Percentiles rank a stretch among this genome's conserved stretches.
These are phyloP conservation scores for Acmispon strigosus DNA, from an alignment of 306 rosid species.

Conservation along the genomic window DNA sequence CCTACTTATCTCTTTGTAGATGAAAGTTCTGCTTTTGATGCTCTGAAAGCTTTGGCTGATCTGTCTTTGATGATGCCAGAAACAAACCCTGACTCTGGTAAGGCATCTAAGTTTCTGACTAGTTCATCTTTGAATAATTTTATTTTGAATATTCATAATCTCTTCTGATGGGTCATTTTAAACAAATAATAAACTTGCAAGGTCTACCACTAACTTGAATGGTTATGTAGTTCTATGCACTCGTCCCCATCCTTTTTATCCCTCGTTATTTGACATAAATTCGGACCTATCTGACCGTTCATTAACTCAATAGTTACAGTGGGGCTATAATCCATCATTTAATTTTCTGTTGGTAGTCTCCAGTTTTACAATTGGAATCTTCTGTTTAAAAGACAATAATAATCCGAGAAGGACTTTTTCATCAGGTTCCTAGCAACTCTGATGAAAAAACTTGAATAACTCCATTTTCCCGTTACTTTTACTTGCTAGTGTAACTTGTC, in stretches of 20 bases:
- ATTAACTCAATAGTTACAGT: neutral
- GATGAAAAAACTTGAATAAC: neutral
- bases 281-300: neutral
- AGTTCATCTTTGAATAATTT: constrained; percentile 10
- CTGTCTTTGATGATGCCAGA: constrained; percentile 87
- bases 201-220: neutral
- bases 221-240: constrained; percentile 1
- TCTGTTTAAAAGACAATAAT: neutral
- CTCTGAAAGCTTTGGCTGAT: constrained; percentile 82
- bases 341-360: neutral
- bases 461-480: neutral
- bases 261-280: neutral
- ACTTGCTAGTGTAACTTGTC: neutral
- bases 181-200: constrained; percentile 7
- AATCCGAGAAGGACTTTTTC: neutral
- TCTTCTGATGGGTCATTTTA: neutral
- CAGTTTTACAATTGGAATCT: neutral
- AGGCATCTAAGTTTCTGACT: constrained; percentile 20
- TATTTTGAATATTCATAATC: neutral
- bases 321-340: neutral
- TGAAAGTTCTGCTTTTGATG: constrained; percentile 75
- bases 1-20: constrained; percentile 42
- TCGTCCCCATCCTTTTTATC: neutral
- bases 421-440: neutral
- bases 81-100: constrained; percentile 56